Conservation (phyloP, 768 basidiomycete species). For the Suillus plorans region DNA sequence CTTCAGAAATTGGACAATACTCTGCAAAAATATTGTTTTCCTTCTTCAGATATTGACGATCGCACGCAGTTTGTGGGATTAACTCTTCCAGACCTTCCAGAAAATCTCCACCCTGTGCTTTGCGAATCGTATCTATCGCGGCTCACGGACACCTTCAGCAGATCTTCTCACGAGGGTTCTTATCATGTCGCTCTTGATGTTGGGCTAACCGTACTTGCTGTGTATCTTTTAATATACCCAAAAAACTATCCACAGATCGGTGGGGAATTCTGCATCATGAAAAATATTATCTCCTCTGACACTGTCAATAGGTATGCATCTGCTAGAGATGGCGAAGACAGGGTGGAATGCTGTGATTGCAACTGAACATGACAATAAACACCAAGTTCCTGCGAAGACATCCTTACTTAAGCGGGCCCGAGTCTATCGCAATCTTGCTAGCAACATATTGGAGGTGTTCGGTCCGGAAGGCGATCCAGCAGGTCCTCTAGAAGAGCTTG, state of each 20-base stretch:
- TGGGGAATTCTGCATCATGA: slow-evolving; percentile 29
- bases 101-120: slow-evolving; percentile 36
- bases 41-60: slow-evolving; percentile 23
- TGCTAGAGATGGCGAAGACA: slow-evolving; percentile 74
- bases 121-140: slow-evolving; percentile 57
- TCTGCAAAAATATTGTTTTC: slow-evolving; percentile 41
- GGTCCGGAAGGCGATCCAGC: slow-evolving; percentile 64
- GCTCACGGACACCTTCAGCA: slow-evolving; percentile 65
- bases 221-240: slow-evolving; percentile 73
- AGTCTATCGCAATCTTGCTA: slow-evolving; percentile 41
- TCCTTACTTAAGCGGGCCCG: slow-evolving; percentile 30
- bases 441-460: slow-evolving; percentile 43
- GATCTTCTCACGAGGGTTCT: slow-evolving; percentile 65
- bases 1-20: slow-evolving; percentile 23
- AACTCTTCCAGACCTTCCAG: slow-evolving; percentile 26
- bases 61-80: slow-evolving; percentile 5
- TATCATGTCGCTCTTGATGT: slow-evolving; percentile 50
- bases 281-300: not conserved
- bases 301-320: slow-evolving; percentile 61
- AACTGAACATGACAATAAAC: slow-evolving; percentile 18
- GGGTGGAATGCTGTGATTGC: slow-evolving; percentile 64
- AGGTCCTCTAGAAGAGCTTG: slow-evolving; percentile 58
- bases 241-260: slow-evolving; percentile 82
- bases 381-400: slow-evolving; percentile 11
- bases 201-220: slow-evolving; percentile 59